phyloP scores from a whole-genome alignment of 495 filamentous ascomycete species.

The Staphylotrichum tortipilum region DNA sequence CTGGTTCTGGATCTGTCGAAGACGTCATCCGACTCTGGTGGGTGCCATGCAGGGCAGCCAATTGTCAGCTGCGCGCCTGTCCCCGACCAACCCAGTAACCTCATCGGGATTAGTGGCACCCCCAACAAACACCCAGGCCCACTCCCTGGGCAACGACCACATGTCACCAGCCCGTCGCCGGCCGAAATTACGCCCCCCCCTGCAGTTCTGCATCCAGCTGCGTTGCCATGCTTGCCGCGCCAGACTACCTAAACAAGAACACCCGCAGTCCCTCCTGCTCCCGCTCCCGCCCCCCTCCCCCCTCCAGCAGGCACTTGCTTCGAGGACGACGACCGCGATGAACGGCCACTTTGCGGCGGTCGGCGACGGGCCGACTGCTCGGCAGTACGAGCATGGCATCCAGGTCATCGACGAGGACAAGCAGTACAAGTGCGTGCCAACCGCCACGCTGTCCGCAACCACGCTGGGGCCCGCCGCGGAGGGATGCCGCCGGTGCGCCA shows the following conservation, averaged over 20 bases:
- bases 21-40: conserved; percentile 11
- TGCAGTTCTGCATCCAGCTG: background rate
- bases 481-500: too few species aligned
- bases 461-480: too few species aligned
- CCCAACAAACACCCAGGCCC: background rate
- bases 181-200: background rate
- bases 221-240: background rate
- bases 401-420: conserved; percentile 96
- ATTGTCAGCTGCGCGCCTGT: background rate
- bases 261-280: background rate
- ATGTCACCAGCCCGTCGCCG: background rate
- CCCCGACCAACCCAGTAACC: background rate
- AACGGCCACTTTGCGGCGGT: conserved; percentile 85
- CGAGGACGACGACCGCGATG: conserved; percentile 33
- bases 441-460: background rate
- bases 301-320: background rate
- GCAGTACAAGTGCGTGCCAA: conserved; percentile 72
- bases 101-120: background rate
- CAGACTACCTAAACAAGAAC: background rate
- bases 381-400: conserved; percentile 83
- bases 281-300: too few species aligned
- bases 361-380: conserved; percentile 54
- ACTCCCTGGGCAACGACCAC: background rate
- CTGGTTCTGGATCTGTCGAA: background rate
- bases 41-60: background rate